phyloP scores from a whole-genome alignment of 768 basidiomycete genomes.

The Tylopilus felleus region DNA sequence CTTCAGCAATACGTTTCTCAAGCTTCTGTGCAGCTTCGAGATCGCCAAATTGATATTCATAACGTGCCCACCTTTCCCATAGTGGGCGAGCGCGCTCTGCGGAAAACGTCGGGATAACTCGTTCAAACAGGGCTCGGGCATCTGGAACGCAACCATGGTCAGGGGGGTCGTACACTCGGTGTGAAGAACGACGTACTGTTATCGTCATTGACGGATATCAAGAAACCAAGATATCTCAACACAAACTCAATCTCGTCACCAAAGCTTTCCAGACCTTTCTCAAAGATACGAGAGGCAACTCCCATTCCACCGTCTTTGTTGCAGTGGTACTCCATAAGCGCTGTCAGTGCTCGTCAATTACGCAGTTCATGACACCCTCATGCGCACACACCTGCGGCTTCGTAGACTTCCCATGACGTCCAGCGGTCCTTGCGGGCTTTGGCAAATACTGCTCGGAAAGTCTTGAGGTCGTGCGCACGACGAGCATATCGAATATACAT shows the following conservation, averaged over 20 bases:
- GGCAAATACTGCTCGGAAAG: conserved; percentile 72
- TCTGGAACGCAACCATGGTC: conserved; percentile 47
- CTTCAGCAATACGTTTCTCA: conserved; percentile 84
- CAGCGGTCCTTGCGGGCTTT: conserved; percentile 75
- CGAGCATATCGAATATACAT: conserved; percentile 93
- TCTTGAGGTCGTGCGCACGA: conserved; percentile 82
- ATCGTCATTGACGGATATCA: conserved; percentile 93
- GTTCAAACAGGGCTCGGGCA: conserved; percentile 93
- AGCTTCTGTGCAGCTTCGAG: conserved; percentile 83
- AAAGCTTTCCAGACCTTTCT: conserved; percentile 84
- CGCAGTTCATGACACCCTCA: neutral
- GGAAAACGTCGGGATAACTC: conserved; percentile 74
- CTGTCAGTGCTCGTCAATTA: conserved; percentile 38
- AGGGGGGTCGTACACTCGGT: neutral
- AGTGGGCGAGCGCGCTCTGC: conserved; percentile 77
- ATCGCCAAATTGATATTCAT: conserved; percentile 96
- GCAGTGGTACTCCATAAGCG: conserved; percentile 91
- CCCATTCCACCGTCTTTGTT: conserved; percentile 68
- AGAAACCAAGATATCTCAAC: conserved; percentile 84
- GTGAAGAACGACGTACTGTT: conserved; percentile 61
- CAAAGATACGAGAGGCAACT: conserved; percentile 89
- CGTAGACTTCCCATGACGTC: conserved; percentile 90
- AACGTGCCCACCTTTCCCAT: conserved; percentile 95
- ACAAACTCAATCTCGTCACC: conserved; percentile 83
- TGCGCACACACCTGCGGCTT: conserved; percentile 69